phyloP scores from a whole-genome alignment of 1,139 yeast species.

The Hansenula lynferdii region DNA sequence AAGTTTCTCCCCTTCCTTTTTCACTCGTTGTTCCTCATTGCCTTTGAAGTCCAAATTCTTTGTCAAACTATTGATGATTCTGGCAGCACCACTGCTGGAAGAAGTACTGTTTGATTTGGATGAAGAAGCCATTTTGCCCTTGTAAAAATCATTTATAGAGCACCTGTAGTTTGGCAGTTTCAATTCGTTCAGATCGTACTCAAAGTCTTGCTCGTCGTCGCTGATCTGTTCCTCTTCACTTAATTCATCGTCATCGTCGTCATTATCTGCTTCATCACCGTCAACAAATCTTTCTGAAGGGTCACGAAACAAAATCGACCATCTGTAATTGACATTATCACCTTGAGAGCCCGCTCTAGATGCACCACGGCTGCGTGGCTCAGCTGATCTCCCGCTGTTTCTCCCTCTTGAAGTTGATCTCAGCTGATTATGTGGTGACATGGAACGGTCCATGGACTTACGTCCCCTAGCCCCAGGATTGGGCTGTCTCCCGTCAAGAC shows the following conservation, averaged over 20 bases:
- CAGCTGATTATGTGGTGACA: constrained; percentile 4
- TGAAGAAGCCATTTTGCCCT: constrained; percentile 2
- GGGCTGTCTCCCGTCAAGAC: constrained; percentile 23
- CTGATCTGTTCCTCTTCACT: constrained; percentile 68
- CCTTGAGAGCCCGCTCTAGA: constrained; percentile 14
- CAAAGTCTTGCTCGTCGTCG: constrained; percentile 57
- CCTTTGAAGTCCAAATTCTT: constrained; percentile 1
- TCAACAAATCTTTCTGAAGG: constrained; percentile 50
- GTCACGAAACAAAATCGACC: constrained; percentile 38
- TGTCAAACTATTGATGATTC: constrained; percentile 1
- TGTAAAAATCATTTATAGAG: constrained; percentile 19
- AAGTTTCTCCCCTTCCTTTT: constrained; percentile 42
- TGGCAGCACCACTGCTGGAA: not conserved
- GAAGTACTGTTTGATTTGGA: not conserved
- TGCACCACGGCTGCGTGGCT: constrained; percentile 15
- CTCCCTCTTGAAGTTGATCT: constrained; percentile 21
- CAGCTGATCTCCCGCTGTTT: constrained; percentile 12
- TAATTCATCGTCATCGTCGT: constrained; percentile 30
- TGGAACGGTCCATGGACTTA: constrained; percentile 4
- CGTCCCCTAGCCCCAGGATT: constrained; percentile 2
- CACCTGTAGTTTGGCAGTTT: constrained; percentile 53
- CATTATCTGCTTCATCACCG: constrained; percentile 9
- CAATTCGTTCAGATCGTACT: constrained; percentile 57
- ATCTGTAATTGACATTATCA: constrained; percentile 25
- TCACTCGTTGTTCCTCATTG: constrained; percentile 1